These are phyloP conservation scores for Cutaneotrichosporon sp. DNA, from an alignment of 1,284 basidiomycete species.

Conservation along the genomic window DNA sequence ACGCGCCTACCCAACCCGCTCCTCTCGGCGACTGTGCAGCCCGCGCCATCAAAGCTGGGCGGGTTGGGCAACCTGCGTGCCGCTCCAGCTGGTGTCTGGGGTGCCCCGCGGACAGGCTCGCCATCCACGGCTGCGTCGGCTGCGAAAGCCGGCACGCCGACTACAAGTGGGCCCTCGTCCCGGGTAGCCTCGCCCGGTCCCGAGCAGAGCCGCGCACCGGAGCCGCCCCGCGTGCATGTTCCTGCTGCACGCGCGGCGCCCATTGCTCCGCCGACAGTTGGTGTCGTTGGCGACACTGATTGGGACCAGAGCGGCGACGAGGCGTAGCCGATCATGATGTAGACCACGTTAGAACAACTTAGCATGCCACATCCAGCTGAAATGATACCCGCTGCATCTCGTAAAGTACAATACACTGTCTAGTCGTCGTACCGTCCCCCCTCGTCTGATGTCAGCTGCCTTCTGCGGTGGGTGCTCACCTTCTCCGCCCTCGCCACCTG, in stretches of 20 bases:
- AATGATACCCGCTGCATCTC: background rate
- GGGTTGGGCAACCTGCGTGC: constrained; percentile 25
- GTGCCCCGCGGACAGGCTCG: background rate
- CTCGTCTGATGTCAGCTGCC: constrained; percentile 5
- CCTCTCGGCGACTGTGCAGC: constrained; percentile 53
- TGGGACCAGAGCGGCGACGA: constrained; percentile 17
- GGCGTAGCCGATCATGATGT: constrained; percentile 2
- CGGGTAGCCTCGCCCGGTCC: constrained; percentile 8
- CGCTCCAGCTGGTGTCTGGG: background rate
- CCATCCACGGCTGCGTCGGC: background rate
- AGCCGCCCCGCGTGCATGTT: background rate
- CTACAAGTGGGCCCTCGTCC: constrained; percentile 7
- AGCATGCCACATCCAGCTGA: background rate
- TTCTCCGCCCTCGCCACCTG: constrained; percentile 4
- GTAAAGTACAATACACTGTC: background rate
- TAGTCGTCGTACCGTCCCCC: constrained; percentile 11
- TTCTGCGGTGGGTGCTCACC: background rate
- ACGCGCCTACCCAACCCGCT: constrained; percentile 67
- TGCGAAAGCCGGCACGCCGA: constrained; percentile 8
- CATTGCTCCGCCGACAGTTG: background rate
- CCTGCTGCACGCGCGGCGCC: background rate
- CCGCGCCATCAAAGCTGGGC: constrained; percentile 22
- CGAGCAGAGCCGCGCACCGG: background rate
- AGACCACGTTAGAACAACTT: background rate
- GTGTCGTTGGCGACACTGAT: constrained; percentile 6